These are phyloP conservation scores for Urochloa ruziziensis DNA, from an alignment of 176 grass and related monocot species.

Conservation along the genomic window DNA sequence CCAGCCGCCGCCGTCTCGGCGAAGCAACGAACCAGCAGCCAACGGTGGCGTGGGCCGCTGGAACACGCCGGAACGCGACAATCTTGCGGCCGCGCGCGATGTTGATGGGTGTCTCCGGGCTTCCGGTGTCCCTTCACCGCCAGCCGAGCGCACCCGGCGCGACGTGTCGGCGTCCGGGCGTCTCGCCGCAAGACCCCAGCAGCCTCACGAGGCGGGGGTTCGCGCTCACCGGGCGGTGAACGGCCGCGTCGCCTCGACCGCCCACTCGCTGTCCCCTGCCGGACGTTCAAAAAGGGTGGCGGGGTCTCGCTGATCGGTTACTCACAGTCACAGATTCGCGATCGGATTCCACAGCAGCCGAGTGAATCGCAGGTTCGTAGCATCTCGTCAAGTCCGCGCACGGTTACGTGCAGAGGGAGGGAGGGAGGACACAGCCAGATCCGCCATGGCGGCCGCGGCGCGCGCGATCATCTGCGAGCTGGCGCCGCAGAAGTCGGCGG, in stretches of 20 bases:
- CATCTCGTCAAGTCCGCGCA: slow-evolving; percentile 8
- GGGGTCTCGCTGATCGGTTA: neutral
- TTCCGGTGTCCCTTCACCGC: slow-evolving; percentile 31
- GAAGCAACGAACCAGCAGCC: neutral
- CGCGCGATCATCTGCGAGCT: slow-evolving; percentile 70
- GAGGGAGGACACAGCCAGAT: neutral
- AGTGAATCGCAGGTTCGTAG: neutral
- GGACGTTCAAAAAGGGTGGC: slow-evolving; percentile 35
- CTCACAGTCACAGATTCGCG: neutral
- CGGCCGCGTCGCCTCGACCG: slow-evolving; percentile 6
- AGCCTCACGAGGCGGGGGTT: neutral
- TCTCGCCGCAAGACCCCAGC: neutral
- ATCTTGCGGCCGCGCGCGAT: neutral
- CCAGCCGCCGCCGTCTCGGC: neutral
- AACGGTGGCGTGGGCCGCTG: slow-evolving; percentile 39
- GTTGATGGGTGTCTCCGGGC: neutral
- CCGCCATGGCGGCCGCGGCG: slow-evolving; percentile 34
- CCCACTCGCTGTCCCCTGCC: slow-evolving; percentile 38
- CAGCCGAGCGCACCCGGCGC: neutral
- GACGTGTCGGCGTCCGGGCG: neutral
- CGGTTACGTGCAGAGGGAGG: neutral
- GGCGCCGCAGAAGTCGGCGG: slow-evolving; percentile 35
- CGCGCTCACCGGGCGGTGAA: slow-evolving; percentile 46
- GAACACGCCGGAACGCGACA: slow-evolving; percentile 49
- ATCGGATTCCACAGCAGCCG: slow-evolving; percentile 18